These are phyloP conservation scores for Penicillium lividum DNA, from an alignment of 495 filamentous ascomycete genomes.

Conservation along the genomic window DNA sequence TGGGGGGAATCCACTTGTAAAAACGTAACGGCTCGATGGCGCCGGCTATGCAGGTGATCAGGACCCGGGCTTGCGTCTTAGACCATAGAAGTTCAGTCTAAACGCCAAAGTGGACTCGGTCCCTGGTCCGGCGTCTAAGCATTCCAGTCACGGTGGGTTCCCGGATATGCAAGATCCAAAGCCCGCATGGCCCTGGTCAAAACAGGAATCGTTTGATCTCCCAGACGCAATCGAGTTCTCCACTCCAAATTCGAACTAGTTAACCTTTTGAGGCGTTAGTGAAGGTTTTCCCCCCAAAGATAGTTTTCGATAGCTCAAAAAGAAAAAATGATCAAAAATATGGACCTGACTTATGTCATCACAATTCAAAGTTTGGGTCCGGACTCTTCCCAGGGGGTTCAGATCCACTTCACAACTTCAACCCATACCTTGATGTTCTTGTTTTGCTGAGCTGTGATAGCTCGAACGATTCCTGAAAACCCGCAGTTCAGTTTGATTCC, in stretches of 20 bases:
- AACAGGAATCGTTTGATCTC: conserved; percentile 3
- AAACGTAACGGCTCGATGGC: conserved; percentile 27
- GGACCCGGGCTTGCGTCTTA: conserved; percentile 25
- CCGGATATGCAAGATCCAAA: conserved; percentile 25
- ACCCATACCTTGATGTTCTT: not conserved
- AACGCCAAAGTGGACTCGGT: conserved; percentile 43
- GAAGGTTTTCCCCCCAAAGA: not conserved
- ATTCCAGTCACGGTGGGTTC: conserved; percentile 32
- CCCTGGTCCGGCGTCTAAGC: conserved; percentile 38
- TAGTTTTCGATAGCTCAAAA: not conserved
- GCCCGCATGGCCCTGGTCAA: conserved; percentile 13
- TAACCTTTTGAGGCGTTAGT: not conserved
- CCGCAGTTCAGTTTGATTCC: not conserved
- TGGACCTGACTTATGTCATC: conserved; percentile 1
- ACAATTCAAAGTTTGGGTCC: not conserved
- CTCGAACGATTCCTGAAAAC: not conserved
- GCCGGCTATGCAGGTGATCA: conserved; percentile 45
- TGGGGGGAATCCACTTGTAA: conserved; percentile 26
- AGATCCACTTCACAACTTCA: not conserved
- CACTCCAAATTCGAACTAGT: not conserved
- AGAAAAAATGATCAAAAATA: not conserved
- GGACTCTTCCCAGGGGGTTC: not conserved
- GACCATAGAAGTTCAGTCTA: conserved; percentile 16
- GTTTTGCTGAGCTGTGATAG: no score
- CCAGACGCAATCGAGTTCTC: not conserved